Conservation (phyloP, 139 green algal genomes). For the Coccomyxa sp. region DNA sequence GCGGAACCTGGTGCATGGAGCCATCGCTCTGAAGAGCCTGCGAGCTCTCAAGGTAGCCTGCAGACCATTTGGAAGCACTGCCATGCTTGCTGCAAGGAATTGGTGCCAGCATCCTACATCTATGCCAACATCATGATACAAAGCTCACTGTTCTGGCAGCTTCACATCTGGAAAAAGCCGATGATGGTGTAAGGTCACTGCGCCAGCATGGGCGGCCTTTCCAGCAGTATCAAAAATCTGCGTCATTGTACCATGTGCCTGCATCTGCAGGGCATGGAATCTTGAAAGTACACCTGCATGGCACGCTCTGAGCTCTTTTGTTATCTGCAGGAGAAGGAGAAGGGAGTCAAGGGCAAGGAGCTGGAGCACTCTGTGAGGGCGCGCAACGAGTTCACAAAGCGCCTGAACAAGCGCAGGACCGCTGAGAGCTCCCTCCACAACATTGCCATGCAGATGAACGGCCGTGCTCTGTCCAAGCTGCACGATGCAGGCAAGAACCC, state of each 20-base stretch:
- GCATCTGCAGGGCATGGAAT: not conserved
- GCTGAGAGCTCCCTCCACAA: not conserved
- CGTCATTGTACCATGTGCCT: not conserved
- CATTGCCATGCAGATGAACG: not conserved
- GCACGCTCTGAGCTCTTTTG: not conserved
- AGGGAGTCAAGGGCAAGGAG: not conserved
- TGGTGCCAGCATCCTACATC: not conserved
- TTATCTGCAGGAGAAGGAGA: not conserved
- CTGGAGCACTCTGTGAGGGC: not conserved
- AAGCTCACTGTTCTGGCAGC: too few species aligned
- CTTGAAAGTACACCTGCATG: not conserved
- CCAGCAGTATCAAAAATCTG: not conserved
- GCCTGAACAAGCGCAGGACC: not conserved
- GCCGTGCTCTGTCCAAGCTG: not conserved
- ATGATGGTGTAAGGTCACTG: too few species aligned
- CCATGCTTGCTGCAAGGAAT: too few species aligned
- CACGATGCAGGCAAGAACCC: too few species aligned
- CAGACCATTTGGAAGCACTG: too few species aligned
- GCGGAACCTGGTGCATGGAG: conserved; percentile 36
- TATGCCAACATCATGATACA: not conserved
- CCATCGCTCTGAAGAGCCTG: conserved; percentile 1
- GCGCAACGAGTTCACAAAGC: not conserved
- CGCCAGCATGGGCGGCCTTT: too few species aligned
- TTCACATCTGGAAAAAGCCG: too few species aligned
- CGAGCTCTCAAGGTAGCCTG: too few species aligned